Conservation (phyloP, 495 filamentous ascomycete genomes). For the Xylaria intraflava region DNA sequence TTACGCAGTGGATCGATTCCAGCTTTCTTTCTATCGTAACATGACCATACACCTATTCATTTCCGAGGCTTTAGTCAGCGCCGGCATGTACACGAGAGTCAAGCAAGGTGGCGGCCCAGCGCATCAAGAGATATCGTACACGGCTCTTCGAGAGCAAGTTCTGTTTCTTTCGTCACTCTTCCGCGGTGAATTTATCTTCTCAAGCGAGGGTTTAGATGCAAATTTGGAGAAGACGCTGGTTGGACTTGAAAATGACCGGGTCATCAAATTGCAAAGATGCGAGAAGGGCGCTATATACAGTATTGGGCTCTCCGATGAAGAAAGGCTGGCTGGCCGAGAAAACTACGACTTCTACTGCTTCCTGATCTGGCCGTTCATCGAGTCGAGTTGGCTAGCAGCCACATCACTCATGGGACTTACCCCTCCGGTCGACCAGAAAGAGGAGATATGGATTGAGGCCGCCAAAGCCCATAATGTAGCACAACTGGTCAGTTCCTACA, state of each 20-base stretch:
- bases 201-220: slow-evolving; percentile 67
- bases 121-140: slow-evolving; percentile 70
- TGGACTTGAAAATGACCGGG: slow-evolving; percentile 69
- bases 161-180: slow-evolving; percentile 87
- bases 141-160: slow-evolving; percentile 66
- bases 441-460: slow-evolving; percentile 69
- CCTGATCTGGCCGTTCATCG: slow-evolving; percentile 95
- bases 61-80: slow-evolving; percentile 79
- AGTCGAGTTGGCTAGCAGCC: slow-evolving; percentile 83
- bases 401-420: slow-evolving; percentile 80
- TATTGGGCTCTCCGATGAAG: slow-evolving; percentile 66
- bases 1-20: slow-evolving; percentile 91
- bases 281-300: slow-evolving; percentile 49
- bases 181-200: slow-evolving; percentile 94
- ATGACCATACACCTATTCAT: slow-evolving; percentile 99
- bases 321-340: slow-evolving; percentile 72
- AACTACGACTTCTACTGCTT: slow-evolving; percentile 99
- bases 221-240: slow-evolving; percentile 75
- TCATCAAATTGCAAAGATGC: slow-evolving; percentile 64
- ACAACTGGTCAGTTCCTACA: slow-evolving; percentile 57
- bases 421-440: slow-evolving; percentile 54
- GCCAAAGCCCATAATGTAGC: slow-evolving; percentile 74
- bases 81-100: slow-evolving; percentile 79
- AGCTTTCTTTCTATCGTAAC: slow-evolving; percentile 95
- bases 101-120: slow-evolving; percentile 81